phyloP scores from a whole-genome alignment of 331 rosid species.

The Stylosanthes scabra region DNA sequence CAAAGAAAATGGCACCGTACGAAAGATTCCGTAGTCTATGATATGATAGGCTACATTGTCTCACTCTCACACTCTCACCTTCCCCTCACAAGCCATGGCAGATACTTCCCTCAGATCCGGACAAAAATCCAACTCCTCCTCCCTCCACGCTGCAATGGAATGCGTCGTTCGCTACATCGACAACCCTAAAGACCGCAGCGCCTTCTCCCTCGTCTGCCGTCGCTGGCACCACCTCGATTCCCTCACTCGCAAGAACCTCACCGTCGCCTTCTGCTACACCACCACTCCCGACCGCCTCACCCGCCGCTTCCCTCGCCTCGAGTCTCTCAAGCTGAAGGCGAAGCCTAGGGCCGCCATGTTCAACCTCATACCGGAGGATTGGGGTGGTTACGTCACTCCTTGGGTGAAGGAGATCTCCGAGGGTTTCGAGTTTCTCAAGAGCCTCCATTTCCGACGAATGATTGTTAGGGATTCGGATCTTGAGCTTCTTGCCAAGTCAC shows the following conservation, averaged over 20 bases:
- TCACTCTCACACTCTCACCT: too few relatives aligned
- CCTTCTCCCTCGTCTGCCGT: constrained; percentile 81
- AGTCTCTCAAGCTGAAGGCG: constrained; percentile 81
- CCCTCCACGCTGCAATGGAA: constrained; percentile 60
- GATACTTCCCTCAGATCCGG: constrained; percentile 23
- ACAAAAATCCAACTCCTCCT: constrained; percentile 6
- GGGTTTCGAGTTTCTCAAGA: constrained; percentile 67
- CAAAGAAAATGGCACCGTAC: too few relatives aligned
- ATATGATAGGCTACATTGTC: too few relatives aligned
- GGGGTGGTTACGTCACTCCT: constrained; percentile 92
- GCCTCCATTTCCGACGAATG: constrained; percentile 90
- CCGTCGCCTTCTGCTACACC: constrained; percentile 93
- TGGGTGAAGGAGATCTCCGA: constrained; percentile 74
- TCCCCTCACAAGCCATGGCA: too few relatives aligned
- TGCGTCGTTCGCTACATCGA: constrained; percentile 79
- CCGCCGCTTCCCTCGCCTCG: constrained; percentile 67
- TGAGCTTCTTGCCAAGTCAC: constrained; percentile 60
- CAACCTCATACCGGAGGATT: constrained; percentile 90
- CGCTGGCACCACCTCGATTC: constrained; percentile 91
- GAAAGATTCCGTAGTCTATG: too few relatives aligned
- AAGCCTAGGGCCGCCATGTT: constrained; percentile 98
- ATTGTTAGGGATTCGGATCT: constrained; percentile 89
- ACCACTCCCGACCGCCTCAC: constrained; percentile 79
- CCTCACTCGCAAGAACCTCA: constrained; percentile 84
- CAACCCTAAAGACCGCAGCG: constrained; percentile 81